A percentile compares a stretch with the other conserved stretches of the same genome.
phyloP scores from a whole-genome alignment of 1,284 basidiomycete species.

The Cryptococcus neoformans region DNA sequence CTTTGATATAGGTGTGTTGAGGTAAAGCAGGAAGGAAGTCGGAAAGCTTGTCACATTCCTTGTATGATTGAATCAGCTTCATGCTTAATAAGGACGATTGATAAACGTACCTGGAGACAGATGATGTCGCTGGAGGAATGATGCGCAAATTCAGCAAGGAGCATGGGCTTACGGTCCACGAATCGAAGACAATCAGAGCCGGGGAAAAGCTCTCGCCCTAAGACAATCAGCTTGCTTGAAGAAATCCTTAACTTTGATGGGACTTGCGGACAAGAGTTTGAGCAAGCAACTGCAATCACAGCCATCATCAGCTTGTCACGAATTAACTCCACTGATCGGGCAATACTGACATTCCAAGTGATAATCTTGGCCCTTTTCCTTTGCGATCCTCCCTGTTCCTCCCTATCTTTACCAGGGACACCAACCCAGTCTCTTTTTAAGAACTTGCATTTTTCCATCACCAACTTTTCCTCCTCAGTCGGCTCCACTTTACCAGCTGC shows the following conservation, averaged over 20 bases:
- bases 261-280: slow-evolving; percentile 49
- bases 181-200: slow-evolving; percentile 72
- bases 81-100: not conserved
- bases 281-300: slow-evolving; percentile 53
- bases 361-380: slow-evolving; percentile 70
- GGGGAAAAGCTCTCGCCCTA: slow-evolving; percentile 81
- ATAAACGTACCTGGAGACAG: slow-evolving; percentile 67
- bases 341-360: slow-evolving; percentile 51
- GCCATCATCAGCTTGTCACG: not conserved
- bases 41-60: slow-evolving; percentile 60
- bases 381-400: slow-evolving; percentile 55
- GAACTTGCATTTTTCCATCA: slow-evolving; percentile 12
- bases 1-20: slow-evolving; percentile 56
- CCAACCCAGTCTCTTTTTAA: slow-evolving; percentile 38
- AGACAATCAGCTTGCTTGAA: not conserved
- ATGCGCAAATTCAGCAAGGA: slow-evolving; percentile 65
- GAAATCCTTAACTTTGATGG: not conserved
- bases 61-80: not conserved
- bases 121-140: slow-evolving; percentile 65
- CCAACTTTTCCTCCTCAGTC: slow-evolving; percentile 21
- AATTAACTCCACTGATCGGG: not conserved
- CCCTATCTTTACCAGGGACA: slow-evolving; percentile 55
- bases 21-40: slow-evolving; percentile 60
- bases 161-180: slow-evolving; percentile 66
- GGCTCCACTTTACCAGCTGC: slow-evolving; percentile 5